Evolutionary conservation across 2,329 filamentous ascomycete genomes (phyloP).

Genomic region (Chaetomium olivaceum): DNA sequence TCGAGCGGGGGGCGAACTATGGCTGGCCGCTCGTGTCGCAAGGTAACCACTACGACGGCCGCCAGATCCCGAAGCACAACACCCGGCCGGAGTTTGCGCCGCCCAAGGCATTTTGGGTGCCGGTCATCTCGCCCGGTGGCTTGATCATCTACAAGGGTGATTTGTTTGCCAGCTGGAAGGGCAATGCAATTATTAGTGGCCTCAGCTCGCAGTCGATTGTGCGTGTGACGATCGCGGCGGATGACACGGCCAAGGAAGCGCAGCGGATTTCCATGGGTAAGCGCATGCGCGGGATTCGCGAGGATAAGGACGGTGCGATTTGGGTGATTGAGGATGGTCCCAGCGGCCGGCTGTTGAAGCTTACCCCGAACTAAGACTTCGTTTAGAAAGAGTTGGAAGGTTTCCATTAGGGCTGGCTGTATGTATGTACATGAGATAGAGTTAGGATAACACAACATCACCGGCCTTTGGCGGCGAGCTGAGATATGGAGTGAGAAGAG

Average conservation of each 20-base stretch:
- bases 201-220: neutral
- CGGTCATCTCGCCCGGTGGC: neutral
- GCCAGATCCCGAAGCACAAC: neutral
- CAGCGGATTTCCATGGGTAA: neutral
- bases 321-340: neutral
- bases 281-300: neutral
- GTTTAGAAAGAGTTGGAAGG: neutral
- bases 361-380: neutral
- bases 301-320: neutral
- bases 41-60: neutral
- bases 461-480: neutral
- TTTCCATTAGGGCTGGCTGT: neutral
- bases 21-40: conserved; percentile 1
- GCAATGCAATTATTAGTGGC: neutral
- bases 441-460: neutral
- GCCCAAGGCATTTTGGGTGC: conserved; percentile 1
- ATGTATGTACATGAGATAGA: neutral
- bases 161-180: neutral
- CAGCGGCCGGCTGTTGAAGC: neutral
- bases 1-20: neutral
- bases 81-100: neutral
- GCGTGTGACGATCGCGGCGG: neutral
- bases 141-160: neutral
- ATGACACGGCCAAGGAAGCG: neutral
- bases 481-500: neutral